Conservation (phyloP, 2,329 filamentous ascomycete species). For the Claviceps maximensis region DNA sequence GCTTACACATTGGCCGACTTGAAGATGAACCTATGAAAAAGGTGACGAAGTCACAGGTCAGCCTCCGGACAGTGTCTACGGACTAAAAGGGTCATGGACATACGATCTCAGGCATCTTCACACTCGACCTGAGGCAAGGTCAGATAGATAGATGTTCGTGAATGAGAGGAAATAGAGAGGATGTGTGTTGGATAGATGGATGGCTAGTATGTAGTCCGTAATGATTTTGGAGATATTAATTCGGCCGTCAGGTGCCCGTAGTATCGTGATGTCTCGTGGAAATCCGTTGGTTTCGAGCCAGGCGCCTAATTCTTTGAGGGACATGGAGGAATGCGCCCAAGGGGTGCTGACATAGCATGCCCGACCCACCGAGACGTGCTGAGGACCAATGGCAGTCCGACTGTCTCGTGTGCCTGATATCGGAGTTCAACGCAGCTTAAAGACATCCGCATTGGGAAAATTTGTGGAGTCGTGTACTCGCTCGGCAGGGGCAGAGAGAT, state of each 20-base stretch:
- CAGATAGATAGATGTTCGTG: not conserved
- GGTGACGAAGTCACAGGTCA: conserved; percentile 34
- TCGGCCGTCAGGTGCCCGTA: conserved; percentile 2
- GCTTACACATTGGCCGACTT: conserved; percentile 96
- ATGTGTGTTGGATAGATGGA: not conserved
- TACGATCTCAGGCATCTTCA: conserved; percentile 8
- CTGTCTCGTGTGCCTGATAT: not conserved
- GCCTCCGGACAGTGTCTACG: not conserved
- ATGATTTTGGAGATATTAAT: not conserved
- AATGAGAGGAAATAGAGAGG: not conserved
- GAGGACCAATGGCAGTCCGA: not conserved
- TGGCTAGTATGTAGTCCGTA: too few species aligned
- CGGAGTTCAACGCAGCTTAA: not conserved
- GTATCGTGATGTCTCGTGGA: not conserved
- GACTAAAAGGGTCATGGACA: not conserved
- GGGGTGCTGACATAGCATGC: not conserved
- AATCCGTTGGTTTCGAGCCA: not conserved
- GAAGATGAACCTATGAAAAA: conserved; percentile 79
- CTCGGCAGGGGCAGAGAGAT: too few species aligned
- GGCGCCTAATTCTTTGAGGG: conserved; percentile 1
- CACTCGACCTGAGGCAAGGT: not conserved
- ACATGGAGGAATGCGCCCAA: conserved; percentile 2
- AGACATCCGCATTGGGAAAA: not conserved
- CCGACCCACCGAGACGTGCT: not conserved
- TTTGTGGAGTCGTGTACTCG: not conserved